Base-by-base conservation (phyloP, 805 yeast species). In the Ogataea saltuana region DNA sequence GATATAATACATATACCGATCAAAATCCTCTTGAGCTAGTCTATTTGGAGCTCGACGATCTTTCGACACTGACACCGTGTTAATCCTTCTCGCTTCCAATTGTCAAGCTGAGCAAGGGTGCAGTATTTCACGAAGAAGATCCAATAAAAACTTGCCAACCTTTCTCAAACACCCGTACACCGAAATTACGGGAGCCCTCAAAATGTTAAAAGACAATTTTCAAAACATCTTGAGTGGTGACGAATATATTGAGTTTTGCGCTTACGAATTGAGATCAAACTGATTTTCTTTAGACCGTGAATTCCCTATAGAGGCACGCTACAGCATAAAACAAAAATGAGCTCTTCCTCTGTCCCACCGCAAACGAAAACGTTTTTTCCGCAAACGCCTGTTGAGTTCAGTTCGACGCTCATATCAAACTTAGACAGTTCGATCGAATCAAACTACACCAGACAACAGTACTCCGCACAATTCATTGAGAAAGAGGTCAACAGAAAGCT, bases 401-500 rank as follows among this genome's bases (percentile, higher is more conserved):
- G 83, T 41, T 77, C 83, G 3, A 74, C 83, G 12, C 73, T 85
- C 38, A 69, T 85, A 47, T 70, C 80, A 5, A 83, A 80, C 56
- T 72, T 85, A 53, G 86, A 83, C 50, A 68, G 67, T 36, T 50
- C 60, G 6, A 70, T 71, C 18, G 89, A 84, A 68, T 75, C 86
- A 2, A 85, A 84, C 59, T 85, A 75, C 59, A 75, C 88, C 6
- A 78, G 90, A 59, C 75, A 81, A 32, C 89, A 85, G 59, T 74
- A 77, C 56, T 77, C 83, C 16, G 85, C 82, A 42, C 77, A 76
- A 55, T 80, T 76, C 51, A 72, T 86, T 43, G 83, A 85, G 60
- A 79, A 80, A 42, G 72, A 83, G 59, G 85, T 85, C 27, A 66
- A 76, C 35, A 72, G 74, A 44, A 82, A 77, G 53, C 69, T 85